Evolutionary conservation across 2,329 filamentous ascomycete species (phyloP), one percentile per base, ranked within the genome.

Genomic region (Monilinia fructigena): DNA sequence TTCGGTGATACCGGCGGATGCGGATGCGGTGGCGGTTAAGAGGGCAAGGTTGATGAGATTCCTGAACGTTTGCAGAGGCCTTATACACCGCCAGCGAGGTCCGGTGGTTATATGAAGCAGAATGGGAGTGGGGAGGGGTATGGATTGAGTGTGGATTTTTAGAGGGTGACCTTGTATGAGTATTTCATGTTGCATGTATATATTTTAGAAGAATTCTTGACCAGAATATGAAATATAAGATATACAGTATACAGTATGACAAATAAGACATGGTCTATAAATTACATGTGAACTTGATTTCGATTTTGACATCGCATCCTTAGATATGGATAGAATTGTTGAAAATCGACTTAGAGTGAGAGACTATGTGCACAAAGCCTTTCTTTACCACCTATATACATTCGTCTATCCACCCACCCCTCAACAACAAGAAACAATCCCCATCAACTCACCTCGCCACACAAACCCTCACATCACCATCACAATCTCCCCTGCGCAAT

Each of bases 11-110:
- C 23, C 53, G 28, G 75, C 73, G n/a, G 68, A 75, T 63, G 58
- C 63, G 1, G 71, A 71, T 31, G 71, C 72, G 40, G 68, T 76
- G 55, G 73, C 73, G 23, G 72, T 77, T 2, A 58, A 69, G 68
- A 75, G 55, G 70, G 70, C 1, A 74, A 60, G n/a, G 68, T 68
- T 28, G 66, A 70, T 66, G 55, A 73, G 53, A 70, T 71, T 59
- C 66, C 69, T 1, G 54, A 64, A 28, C 26, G 20, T 1, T 35
- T 64, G 23, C 26, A 52, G 8, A 35, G 53, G 35, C 20, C 28
- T 23, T 50, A 4, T 26, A 12, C 23, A 8, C 42, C 47, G 8
- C 5, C 55, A 14, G 50, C 14, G 38, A 40, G 14, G 45, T 35
- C 10, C n/a, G 4, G 11, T 2, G 18, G 1, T n/a, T 6, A 11